Evolutionary conservation across 805 yeast species (phyloP), one percentile per base, ranked within the genome.

Genomic region (Saccharomycopsis sp.): DNA sequence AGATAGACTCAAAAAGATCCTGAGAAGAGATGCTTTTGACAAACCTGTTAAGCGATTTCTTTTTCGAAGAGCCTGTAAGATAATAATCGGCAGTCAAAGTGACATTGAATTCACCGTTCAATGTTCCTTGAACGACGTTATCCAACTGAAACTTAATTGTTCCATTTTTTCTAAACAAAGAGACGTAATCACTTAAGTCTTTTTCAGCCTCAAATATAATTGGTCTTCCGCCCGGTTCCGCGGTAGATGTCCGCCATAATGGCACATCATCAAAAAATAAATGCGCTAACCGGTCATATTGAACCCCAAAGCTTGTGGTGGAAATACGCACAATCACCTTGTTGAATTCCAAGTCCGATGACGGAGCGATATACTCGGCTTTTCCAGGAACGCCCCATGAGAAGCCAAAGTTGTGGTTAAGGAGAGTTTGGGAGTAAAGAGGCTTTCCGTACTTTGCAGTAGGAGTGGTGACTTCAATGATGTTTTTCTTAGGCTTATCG

Each of bases 221-320:
- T 1, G 70, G 62, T 16, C 65, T 67, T 72, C 78, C 65, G 57
- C 78, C 78, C 1, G 96, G 96, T 70, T 89, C 96, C n/a, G 87
- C 82, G 1, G 96, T 89, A 1, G 92, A 85, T 0, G 89, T 82
- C 70, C 96, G 79, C 96, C 96, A 89, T 44, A 89, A 72, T 61
- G 87, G 87, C 15, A 77, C 73, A 34, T 84, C 88, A 58, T 76
- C 76, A 24, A 86, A 68, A 64, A 78, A 84, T 51, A 87, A 72
- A 67, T 84, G 85, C 16, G 82, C 82, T 61, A 84, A 70, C 58
- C 89, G 71, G 65, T 84, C 89, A 63, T 80, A 83, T 66, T 84
- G 89, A 14, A 79, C 76, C 7, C 87, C 87, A 47, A 70, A 72
- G 5, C 81, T 82, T 12, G 76, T 67, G 3, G 83, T 80, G 54